Percentiles rank a stretch among this genome's conserved stretches.
Evolutionary conservation across 2,329 filamentous ascomycete genomes (phyloP).

Genomic region (Penicillium sp.): DNA sequence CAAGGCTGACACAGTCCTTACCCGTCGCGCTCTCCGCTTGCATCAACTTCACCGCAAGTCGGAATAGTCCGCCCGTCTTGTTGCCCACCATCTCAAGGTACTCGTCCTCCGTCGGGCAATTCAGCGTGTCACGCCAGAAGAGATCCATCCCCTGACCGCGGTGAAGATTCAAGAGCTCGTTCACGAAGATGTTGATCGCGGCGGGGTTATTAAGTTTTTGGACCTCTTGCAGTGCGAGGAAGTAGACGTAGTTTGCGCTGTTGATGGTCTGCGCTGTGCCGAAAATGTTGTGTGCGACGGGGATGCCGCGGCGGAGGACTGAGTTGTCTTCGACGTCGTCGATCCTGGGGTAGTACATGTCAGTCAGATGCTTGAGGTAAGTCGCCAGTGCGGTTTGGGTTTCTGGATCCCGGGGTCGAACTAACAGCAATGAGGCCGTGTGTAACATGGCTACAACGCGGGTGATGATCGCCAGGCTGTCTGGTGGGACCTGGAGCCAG

Average conservation of each 20-base stretch:
- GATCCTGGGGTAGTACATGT: constrained; percentile 29
- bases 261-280: constrained; percentile 55
- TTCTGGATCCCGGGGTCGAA: neutral
- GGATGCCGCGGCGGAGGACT: constrained; percentile 48
- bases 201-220: constrained; percentile 40
- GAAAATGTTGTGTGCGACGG: constrained; percentile 52
- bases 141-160: constrained; percentile 51
- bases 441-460: constrained; percentile 48
- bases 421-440: constrained; percentile 46
- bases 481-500: constrained; percentile 45
- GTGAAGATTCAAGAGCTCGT: constrained; percentile 49
- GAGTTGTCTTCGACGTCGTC: constrained; percentile 54
- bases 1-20: constrained; percentile 60
- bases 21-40: constrained; percentile 40
- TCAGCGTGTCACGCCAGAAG: constrained; percentile 49
- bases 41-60: constrained; percentile 48
- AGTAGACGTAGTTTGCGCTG: constrained; percentile 52
- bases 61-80: constrained; percentile 51
- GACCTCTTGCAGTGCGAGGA: constrained; percentile 45
- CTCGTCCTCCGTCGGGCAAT: constrained; percentile 48
- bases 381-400: neutral
- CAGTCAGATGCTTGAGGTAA: neutral
- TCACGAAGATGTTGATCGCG: constrained; percentile 46
- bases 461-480: constrained; percentile 43
- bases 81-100: constrained; percentile 52